Evolutionary conservation across 495 filamentous ascomycete genomes (phyloP).

Genomic region (Rostrohypoxylon terebratum): DNA sequence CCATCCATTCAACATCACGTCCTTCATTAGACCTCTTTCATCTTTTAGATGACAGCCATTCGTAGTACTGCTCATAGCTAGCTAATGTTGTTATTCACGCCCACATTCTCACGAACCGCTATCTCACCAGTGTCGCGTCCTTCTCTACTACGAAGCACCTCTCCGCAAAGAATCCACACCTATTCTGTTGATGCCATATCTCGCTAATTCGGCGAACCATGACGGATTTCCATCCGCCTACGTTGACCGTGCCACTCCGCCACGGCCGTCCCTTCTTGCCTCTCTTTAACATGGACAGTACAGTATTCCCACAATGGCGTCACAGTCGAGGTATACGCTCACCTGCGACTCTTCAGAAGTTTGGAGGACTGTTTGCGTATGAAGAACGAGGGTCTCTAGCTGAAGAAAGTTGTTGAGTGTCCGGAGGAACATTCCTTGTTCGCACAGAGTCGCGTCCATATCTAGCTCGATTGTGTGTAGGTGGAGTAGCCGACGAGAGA

Average conservation of each 20-base stretch:
- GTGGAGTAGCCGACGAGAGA: constrained; percentile 30
- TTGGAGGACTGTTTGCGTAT: constrained; percentile 47
- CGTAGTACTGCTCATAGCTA: not conserved
- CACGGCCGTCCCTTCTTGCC: constrained; percentile 30
- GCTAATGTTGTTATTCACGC: constrained; percentile 13
- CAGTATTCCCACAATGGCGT: constrained; percentile 15
- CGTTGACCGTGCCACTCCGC: constrained; percentile 43
- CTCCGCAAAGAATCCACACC: constrained; percentile 46
- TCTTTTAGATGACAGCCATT: not conserved
- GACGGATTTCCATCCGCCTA: constrained; percentile 49
- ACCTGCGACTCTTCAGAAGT: constrained; percentile 5
- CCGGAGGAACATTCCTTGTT: constrained; percentile 27
- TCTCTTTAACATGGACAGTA: constrained; percentile 13
- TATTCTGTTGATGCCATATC: constrained; percentile 39
- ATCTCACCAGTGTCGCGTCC: constrained; percentile 13
- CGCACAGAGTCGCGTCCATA: constrained; percentile 36
- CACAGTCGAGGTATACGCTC: constrained; percentile 18
- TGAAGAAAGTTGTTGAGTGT: constrained; percentile 34
- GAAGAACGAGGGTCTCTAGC: constrained; percentile 41
- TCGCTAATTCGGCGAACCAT: constrained; percentile 45
- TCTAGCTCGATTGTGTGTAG: constrained; percentile 46
- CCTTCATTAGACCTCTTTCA: not conserved
- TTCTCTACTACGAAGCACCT: constrained; percentile 44
- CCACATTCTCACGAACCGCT: constrained; percentile 25
- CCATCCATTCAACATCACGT: not conserved